phyloP scores from a whole-genome alignment of 805 yeast species.

The Nakazawaea wyomingensis region DNA sequence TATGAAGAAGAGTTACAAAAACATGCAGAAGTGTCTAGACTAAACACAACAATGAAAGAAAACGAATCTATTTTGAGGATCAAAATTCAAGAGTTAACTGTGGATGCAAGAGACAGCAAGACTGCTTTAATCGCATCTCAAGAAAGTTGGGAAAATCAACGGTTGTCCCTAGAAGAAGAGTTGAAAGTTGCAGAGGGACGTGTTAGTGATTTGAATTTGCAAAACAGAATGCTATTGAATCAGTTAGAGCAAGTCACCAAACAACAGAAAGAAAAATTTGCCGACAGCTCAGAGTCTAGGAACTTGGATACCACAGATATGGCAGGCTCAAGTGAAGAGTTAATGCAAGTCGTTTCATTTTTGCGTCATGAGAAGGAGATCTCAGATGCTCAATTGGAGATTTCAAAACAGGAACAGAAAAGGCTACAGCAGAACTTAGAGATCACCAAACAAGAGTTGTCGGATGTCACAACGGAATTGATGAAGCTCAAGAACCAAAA shows the following conservation, averaged over 20 bases:
- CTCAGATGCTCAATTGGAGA: conserved; percentile 52
- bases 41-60: conserved; percentile 20
- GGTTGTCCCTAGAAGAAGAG: conserved; percentile 38
- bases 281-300: conserved; percentile 15
- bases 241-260: conserved; percentile 49
- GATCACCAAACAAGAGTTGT: conserved; percentile 43
- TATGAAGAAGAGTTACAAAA: conserved; percentile 51
- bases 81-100: conserved; percentile 31
- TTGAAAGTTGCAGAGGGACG: conserved; percentile 39
- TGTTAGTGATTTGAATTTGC: conserved; percentile 55
- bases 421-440: conserved; percentile 47
- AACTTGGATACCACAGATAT: conserved; percentile 11
- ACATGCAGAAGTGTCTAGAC: conserved; percentile 46
- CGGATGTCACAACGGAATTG: conserved; percentile 45
- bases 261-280: conserved; percentile 5
- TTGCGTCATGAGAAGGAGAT: conserved; percentile 75
- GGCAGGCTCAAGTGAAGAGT: conserved; percentile 24
- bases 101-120: conserved; percentile 28
- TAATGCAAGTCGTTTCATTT: conserved; percentile 52
- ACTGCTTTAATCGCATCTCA: conserved; percentile 30
- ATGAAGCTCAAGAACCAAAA: conserved; percentile 21
- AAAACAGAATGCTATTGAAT: conserved; percentile 60
- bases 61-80: conserved; percentile 17
- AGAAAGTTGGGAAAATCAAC: conserved; percentile 42
- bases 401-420: conserved; percentile 47